phyloP scores from a whole-genome alignment of 228 moss, liverwort and hornwort genomes.

The Sphagnum fallax region DNA sequence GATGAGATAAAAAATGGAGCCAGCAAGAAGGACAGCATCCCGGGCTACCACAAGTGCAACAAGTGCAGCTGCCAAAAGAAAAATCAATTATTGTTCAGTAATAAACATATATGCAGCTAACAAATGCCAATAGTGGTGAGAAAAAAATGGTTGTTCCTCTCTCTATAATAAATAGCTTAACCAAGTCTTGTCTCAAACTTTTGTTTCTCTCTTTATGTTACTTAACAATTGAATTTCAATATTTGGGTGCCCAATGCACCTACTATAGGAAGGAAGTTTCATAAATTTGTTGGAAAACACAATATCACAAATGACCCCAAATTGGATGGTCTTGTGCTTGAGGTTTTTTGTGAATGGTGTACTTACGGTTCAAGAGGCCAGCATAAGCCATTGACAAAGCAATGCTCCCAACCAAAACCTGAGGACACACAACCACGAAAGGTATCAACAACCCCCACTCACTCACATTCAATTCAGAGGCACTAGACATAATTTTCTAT shows the following conservation, averaged over 20 bases:
- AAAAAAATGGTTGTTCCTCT: too few species aligned
- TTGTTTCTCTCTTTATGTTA: too few species aligned
- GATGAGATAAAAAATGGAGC: slow-evolving; percentile 77
- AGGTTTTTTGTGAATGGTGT: slow-evolving; percentile 1
- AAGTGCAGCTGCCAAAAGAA: slow-evolving; percentile 75
- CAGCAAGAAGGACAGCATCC: slow-evolving; percentile 82
- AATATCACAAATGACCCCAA: not conserved
- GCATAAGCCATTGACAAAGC: slow-evolving; percentile 82
- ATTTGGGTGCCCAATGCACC: too few species aligned
- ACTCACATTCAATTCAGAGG: too few species aligned
- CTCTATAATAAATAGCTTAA: not conserved
- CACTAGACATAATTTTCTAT: not conserved
- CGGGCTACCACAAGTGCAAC: slow-evolving; percentile 95
- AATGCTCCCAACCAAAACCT: slow-evolving; percentile 88
- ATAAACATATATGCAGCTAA: not conserved
- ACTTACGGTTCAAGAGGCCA: slow-evolving; percentile 90
- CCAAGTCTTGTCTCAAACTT: not conserved
- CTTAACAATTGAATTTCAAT: too few species aligned
- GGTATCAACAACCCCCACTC: too few species aligned
- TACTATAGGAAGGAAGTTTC: too few species aligned
- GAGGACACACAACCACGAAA: slow-evolving; percentile 3
- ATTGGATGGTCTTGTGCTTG: not conserved
- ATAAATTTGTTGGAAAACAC: too few species aligned
- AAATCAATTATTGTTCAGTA: slow-evolving; percentile 9
- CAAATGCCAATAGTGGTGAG: not conserved